Base-by-base conservation (phyloP, 768 basidiomycete species). In the Suillus americanus region DNA sequence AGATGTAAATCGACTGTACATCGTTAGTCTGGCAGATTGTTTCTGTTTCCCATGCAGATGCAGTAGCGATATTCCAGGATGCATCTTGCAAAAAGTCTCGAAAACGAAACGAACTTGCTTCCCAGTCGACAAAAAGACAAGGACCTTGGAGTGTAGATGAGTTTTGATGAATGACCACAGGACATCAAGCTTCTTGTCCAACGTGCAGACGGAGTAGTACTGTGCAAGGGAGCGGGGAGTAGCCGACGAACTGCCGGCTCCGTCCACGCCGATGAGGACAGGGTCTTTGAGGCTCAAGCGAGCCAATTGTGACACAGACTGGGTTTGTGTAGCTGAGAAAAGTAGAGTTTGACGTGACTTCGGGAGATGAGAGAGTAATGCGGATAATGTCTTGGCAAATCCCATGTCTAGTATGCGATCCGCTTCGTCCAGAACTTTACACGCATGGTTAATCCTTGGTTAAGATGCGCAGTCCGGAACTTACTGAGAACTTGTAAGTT, bases 61-160 rank as follows among this genome's bases (percentile, higher is more conserved):
- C 25, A 99, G 84, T n/a, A 99, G 82, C 4, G 97, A 88, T 5
- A 95, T 81, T 69, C 97, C 97, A 0, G 97, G 97, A 67, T 97
- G 97, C 82, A 99, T 87, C 75, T 90, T 90, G 79, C 94, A 91
- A 78, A 99, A 98, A 18, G 91, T 93, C 79, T 97, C 96, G 72
- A 91, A 98, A 8, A 91, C 90, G 76, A 98, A 99, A 23, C 96
- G 94, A 60, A 99, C 95, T 79, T 99, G 97, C 76, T 98, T 99
- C 75, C 95, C 92, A 66, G 89, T 91, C 28, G 95, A 97, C 69
- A 98, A 81, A 78, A 99, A 99, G 3, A 99, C 95, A 43, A 99
- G 88, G 7, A 86, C 86, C 78, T 99, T 99, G 71, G 84, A 86
- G 75, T 93, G 92, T 12, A 99, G 83, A 71, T 99, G 97, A 6